A percentile compares a stretch with the other conserved stretches of the same genome.
These are phyloP conservation scores for Phellinidium pouzarii DNA, from an alignment of 1,284 basidiomycete species.

Conservation along the genomic window DNA sequence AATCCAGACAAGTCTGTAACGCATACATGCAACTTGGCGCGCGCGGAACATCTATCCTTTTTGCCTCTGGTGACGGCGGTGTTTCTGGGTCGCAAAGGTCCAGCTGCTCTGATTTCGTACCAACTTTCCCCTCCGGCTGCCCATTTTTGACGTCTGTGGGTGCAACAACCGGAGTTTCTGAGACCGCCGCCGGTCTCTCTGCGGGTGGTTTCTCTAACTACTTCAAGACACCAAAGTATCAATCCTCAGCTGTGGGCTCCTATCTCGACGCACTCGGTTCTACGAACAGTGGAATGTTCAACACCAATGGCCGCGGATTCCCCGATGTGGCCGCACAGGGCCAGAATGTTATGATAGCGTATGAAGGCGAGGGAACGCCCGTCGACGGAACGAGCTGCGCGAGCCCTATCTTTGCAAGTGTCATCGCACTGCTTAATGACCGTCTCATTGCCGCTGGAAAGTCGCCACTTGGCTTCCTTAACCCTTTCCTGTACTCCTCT, in stretches of 20 bases:
- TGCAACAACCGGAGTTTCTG: slow-evolving; percentile 26
- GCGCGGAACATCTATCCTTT: slow-evolving; percentile 33
- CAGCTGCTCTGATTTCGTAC: slow-evolving; percentile 28
- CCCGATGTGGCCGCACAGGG: slow-evolving; percentile 39
- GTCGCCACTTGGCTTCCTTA: slow-evolving; percentile 35
- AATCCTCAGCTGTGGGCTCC: slow-evolving; percentile 24
- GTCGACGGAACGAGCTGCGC: slow-evolving; percentile 35
- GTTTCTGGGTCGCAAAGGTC: slow-evolving; percentile 29
- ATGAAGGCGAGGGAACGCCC: slow-evolving; percentile 21
- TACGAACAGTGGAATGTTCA: slow-evolving; percentile 32
- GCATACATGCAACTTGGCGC: slow-evolving; percentile 31
- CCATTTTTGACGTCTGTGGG: slow-evolving; percentile 28
- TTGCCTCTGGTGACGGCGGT: slow-evolving; percentile 34
- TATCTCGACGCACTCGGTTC: slow-evolving; percentile 27
- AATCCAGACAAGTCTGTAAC: slow-evolving; percentile 31
- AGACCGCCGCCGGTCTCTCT: slow-evolving; percentile 30
- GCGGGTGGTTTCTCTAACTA: slow-evolving; percentile 36
- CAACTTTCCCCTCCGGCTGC: slow-evolving; percentile 29
- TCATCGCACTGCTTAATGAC: slow-evolving; percentile 39
- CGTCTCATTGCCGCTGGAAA: slow-evolving; percentile 29
- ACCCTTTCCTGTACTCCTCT: slow-evolving; percentile 34
- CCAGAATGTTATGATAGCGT: slow-evolving; percentile 26
- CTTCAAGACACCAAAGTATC: slow-evolving; percentile 33
- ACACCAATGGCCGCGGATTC: slow-evolving; percentile 34
- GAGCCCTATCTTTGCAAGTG: slow-evolving; percentile 33